phyloP scores from a whole-genome alignment of 352 stramenopile genomes.

The Peronospora destructor region DNA sequence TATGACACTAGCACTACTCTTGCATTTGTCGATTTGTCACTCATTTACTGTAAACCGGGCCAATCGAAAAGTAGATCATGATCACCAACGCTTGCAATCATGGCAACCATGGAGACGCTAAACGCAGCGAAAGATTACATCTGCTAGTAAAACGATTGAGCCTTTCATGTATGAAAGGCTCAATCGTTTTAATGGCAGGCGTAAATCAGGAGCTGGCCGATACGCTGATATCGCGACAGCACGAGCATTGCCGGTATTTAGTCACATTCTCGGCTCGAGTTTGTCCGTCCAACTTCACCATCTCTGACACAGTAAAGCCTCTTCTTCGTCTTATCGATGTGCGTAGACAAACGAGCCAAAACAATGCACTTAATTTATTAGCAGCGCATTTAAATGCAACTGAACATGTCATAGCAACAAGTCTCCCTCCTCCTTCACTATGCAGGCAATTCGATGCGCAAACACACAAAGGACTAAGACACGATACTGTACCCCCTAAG shows the following conservation, averaged over 20 bases:
- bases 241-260: constrained; percentile 29
- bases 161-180: too few species aligned
- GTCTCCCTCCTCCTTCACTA: constrained; percentile 3
- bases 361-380: constrained; percentile 33
- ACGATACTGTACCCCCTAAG: constrained; percentile 8
- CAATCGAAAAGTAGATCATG: too few species aligned
- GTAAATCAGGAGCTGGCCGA: too few species aligned
- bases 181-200: too few species aligned
- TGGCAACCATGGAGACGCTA: too few species aligned
- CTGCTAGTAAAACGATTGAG: too few species aligned
- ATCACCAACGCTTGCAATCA: too few species aligned
- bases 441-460: constrained; percentile 9
- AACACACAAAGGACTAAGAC: constrained; percentile 15
- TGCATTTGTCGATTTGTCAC: constrained; percentile 29
- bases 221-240: constrained; percentile 41
- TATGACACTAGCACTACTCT: too few species aligned
- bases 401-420: constrained; percentile 13
- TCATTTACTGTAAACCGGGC: constrained; percentile 57
- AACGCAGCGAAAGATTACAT: too few species aligned
- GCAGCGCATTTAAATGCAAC: constrained; percentile 23
- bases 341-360: not conserved
- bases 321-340: not conserved
- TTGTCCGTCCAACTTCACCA: constrained; percentile 2
- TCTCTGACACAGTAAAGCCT: not conserved
- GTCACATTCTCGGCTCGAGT: constrained; percentile 16